phyloP scores from a whole-genome alignment of 768 basidiomycete species.

The Pisolithus orientalis region DNA sequence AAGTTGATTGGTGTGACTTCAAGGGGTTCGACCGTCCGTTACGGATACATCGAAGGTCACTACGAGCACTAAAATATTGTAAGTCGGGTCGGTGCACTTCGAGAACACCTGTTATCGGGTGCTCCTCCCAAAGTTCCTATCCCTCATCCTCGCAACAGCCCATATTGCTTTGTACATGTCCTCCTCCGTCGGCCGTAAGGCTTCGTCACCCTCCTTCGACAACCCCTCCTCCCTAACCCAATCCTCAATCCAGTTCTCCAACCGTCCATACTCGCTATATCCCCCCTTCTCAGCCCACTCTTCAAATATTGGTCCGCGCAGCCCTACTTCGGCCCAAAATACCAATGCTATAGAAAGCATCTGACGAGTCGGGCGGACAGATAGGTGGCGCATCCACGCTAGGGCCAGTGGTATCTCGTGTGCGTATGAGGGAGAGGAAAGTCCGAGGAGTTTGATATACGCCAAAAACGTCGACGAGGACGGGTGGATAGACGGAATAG shows the following conservation, averaged over 20 bases:
- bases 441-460: constrained; percentile 57
- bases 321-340: constrained; percentile 66
- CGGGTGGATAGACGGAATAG: constrained; percentile 36
- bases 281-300: constrained; percentile 29
- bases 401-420: constrained; percentile 61
- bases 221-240: constrained; percentile 50
- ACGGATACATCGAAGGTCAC: no score
- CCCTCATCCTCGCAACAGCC: constrained; percentile 24
- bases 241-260: constrained; percentile 47
- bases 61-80: constrained; percentile 4
- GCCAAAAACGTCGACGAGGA: constrained; percentile 47
- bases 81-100: background rate
- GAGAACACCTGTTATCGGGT: background rate
- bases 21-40: no score
- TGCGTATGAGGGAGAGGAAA: constrained; percentile 31
- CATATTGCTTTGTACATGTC: constrained; percentile 28
- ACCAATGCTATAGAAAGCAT: constrained; percentile 60
- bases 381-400: constrained; percentile 67
- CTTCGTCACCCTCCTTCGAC: background rate
- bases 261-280: constrained; percentile 36
- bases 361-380: constrained; percentile 42
- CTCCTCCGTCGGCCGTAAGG: constrained; percentile 29
- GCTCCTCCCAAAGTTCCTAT: constrained; percentile 1
- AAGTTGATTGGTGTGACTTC: no score
- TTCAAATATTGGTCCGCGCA: constrained; percentile 56